Evolutionary conservation across 164 flowering plant genomes (phyloP), one percentile per base, ranked within the genome.

Genomic region (Litsea cubeba): DNA sequence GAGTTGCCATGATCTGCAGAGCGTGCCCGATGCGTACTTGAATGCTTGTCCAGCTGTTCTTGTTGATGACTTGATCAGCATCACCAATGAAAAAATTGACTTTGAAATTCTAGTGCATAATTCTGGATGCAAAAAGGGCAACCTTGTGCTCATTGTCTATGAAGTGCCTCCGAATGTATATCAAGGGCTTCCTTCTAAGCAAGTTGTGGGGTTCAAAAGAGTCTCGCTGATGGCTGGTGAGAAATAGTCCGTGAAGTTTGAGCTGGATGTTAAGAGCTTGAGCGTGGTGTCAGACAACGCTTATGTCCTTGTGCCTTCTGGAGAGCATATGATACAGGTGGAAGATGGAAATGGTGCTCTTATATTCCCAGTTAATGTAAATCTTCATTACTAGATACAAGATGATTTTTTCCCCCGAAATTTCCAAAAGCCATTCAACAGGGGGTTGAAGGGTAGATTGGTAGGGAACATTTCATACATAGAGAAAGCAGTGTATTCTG

Each of bases 181-280:
- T 17, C 20, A 14, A 14, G 24, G 60, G 14, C 40, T 72, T 2
- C 63, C 60, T n/a, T 1, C 25, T 5, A 80, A 80, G 77, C 68
- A 71, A 26, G 46, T 76, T 30, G 76, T 80, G 1, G 77, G 77
- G 58, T 76, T 80, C 65, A 58, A 76, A n/a, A 72, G 79, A 49
- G 78, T 76, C 10, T 22, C 51, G 12, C 73, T 79, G 5, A 50
- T 25, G 2, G 78, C 62, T 1, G 74, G 74, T 0, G 15, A 20
- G 26, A 57, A 54, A 1, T 20, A 54, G 65, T 62, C 20, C 5
- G 76, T 73, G 26, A 69, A 75, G 65, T 81, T 78, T 26, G 14
- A 11, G 32, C 51, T 81, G 11, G 70, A 81, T 49, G 74, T 46
- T 0, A 72, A 78, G 70, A 78, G 78, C 78, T 71, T 76, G 54